Base-by-base conservation (phyloP, 176 grass and related monocot species). In the Hsuehochloa calcarea region DNA sequence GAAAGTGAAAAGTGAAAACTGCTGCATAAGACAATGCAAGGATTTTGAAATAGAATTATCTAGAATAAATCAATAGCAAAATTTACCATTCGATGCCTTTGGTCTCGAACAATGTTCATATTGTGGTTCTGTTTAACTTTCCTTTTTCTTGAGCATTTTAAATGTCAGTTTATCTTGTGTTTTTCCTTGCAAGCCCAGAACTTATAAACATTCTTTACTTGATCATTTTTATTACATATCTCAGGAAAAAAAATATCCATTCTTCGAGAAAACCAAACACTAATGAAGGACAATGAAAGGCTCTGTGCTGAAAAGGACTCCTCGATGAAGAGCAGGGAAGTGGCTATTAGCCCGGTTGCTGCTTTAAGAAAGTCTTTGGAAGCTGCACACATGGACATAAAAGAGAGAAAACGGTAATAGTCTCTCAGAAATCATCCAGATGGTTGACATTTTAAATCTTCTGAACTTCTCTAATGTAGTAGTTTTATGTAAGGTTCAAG, bases 181-280 rank as follows among this genome's bases (percentile, higher is more conserved):
- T 54, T 62, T 45, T 59, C n/a, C 29, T 59, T 74, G 27, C 29
- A 78, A 80, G 16, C n/a, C 10, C 49, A 80, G 39, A 85, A 35
- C 40, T 69, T 69, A 2, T 29, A 62, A 49, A 45, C 45, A 4
- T 16, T 31, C 9, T 60, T 85, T 71, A 66, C 34, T 80, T 86
- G 8, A 63, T 65, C 29, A 54, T 64, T 67, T 43, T 47, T 43
- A 14, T 84, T 67, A 76, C 51, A 52, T 56, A 22, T 83, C 61
- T 45, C 80, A 98, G 95, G 96, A 98, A 82, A 95, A 93, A 82
- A 95, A n/a, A n/a, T 98, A 90, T 90, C 96, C 44, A 85, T 98
- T 68, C 78, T 98, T 68, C 87, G 22, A 43, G 93, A 93, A 92
- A 98, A 95, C 31, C 93, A 95, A 93, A 77, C 67, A 27, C 81